phyloP scores from a whole-genome alignment of 2,329 filamentous ascomycete species.

The Madurella fahalii region DNA sequence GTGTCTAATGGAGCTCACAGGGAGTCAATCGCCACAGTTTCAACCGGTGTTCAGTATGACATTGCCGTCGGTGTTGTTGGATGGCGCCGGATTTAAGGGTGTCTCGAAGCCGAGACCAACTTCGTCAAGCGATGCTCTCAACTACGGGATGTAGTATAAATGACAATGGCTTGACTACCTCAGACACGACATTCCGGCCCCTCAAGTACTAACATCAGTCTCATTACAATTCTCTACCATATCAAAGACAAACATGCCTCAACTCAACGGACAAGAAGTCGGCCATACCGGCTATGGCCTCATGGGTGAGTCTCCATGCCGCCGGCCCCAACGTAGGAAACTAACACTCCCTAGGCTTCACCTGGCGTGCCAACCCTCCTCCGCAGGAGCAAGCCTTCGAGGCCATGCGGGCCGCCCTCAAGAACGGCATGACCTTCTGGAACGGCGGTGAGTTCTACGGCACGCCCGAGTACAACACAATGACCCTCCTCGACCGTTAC shows the following conservation, averaged over 20 bases:
- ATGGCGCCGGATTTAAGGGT: no score
- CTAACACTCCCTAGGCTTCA: constrained; percentile 35
- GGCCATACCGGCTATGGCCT: constrained; percentile 31
- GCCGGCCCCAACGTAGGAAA: not conserved
- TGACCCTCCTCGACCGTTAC: constrained; percentile 57
- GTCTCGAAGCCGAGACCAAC: no score
- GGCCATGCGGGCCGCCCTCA: constrained; percentile 51
- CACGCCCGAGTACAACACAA: constrained; percentile 48
- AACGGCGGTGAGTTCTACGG: constrained; percentile 59
- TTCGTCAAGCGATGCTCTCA: no score
- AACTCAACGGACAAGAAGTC: constrained; percentile 29
- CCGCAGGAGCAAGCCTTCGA: constrained; percentile 48
- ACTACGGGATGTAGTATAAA: no score
- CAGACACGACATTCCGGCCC: no score
- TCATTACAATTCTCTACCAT: not conserved
- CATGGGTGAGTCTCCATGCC: constrained; percentile 26
- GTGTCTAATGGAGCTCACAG: no score
- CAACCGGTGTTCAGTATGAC: no score
- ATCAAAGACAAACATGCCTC: constrained; percentile 25
- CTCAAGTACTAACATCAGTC: not conserved
- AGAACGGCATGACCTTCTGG: constrained; percentile 36
- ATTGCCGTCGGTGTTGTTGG: no score
- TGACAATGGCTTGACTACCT: no score
- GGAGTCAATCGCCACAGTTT: no score
- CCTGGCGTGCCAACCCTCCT: constrained; percentile 38